Conservation (phyloP, 1,284 basidiomycete genomes). For the Ceratobasidium sp. region DNA sequence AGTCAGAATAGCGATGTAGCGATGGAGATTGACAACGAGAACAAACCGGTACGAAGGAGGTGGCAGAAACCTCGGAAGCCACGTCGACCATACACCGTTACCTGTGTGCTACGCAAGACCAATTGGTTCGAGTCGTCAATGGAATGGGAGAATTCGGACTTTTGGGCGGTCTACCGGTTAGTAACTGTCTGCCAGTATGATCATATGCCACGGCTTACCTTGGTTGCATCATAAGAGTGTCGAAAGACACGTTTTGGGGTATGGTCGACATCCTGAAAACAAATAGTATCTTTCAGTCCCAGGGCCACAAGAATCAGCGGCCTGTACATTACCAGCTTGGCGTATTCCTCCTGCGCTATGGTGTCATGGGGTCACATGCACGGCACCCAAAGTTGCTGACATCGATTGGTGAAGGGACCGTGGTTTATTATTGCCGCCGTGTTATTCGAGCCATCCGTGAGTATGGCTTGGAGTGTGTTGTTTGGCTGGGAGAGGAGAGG, state of each 20-base stretch:
- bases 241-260: conserved; percentile 1
- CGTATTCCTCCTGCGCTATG: not conserved
- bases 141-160: not conserved
- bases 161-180: not conserved
- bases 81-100: not conserved
- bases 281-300: not conserved
- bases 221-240: not conserved
- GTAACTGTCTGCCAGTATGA: not conserved
- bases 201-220: not conserved
- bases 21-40: not conserved
- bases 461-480: not conserved
- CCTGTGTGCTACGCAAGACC: not conserved
- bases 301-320: not conserved
- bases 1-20: not conserved
- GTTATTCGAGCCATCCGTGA: not conserved
- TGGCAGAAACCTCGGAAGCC: not conserved
- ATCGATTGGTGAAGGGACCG: conserved; percentile 7
- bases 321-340: conserved; percentile 1
- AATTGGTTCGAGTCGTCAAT: not conserved
- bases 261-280: not conserved
- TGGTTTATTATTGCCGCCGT: not conserved
- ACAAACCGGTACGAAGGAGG: not conserved
- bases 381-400: not conserved
- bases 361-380: not conserved
- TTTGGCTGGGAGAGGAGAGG: not conserved